Evolutionary conservation across 1,139 yeast species (phyloP).

Genomic region (Kurtzmaniella natalensis): DNA sequence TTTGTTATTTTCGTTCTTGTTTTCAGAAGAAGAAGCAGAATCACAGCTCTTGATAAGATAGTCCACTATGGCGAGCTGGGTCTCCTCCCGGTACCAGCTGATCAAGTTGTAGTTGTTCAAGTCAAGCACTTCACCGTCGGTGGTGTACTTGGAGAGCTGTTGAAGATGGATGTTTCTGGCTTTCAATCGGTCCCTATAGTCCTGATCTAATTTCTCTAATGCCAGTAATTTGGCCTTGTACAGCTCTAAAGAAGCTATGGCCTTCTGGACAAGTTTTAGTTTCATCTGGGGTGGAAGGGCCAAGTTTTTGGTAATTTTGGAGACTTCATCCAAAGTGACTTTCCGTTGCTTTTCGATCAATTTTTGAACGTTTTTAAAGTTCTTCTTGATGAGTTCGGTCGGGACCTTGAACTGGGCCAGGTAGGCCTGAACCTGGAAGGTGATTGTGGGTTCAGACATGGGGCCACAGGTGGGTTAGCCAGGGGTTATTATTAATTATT

Average conservation of each 20-base stretch:
- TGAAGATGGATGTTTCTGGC: conserved; percentile 41
- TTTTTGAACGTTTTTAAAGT: conserved; percentile 53
- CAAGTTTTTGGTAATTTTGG: conserved; percentile 27
- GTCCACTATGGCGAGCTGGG: conserved; percentile 55
- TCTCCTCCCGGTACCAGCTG: conserved; percentile 59
- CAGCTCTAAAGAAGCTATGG: conserved; percentile 43
- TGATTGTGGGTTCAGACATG: conserved; percentile 40
- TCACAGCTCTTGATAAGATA: conserved; percentile 48
- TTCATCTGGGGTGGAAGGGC: conserved; percentile 18
- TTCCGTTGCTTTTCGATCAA: conserved; percentile 53
- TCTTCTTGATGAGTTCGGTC: conserved; percentile 53
- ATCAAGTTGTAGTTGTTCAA: conserved; percentile 39
- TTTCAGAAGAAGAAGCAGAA: neutral
- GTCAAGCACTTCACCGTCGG: conserved; percentile 23
- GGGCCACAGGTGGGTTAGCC: too few species aligned
- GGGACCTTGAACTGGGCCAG: conserved; percentile 60
- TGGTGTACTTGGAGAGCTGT: conserved; percentile 22
- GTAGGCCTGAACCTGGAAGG: conserved; percentile 40
- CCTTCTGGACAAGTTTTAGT: conserved; percentile 28
- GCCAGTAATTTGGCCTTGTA: conserved; percentile 41
- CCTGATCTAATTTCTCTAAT: conserved; percentile 45
- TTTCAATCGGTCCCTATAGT: conserved; percentile 43
- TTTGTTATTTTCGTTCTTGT: neutral
- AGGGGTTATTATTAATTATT: too few species aligned
- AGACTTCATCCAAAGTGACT: conserved; percentile 35